Evolutionary conservation across 805 yeast genomes (phyloP), one percentile per base, ranked within the genome.

Genomic region (Metschnikowia sp.): DNA sequence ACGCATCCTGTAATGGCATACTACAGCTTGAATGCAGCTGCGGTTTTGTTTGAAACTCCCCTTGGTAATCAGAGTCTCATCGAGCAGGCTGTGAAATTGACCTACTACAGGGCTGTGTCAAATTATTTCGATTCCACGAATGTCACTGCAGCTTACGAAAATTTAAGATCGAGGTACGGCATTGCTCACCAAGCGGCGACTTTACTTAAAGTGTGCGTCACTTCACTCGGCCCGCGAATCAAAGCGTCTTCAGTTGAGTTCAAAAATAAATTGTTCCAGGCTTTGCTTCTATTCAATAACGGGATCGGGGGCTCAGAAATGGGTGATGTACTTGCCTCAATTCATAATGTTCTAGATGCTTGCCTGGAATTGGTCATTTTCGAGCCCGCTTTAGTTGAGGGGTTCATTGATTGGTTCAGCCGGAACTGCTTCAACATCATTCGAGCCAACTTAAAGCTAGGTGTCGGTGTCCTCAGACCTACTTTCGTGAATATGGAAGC

Each of bases 1-100:
- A 91, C 96, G 0, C 92, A 91, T 60, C 96, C 97, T 0, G 69
- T 80, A 1, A 90, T 94, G 13, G 91, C 88, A 60, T 76, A 79
- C 45, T 84, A 90, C 75, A 75, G 92, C 0, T 62, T 90, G 55
- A 77, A 77, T 40, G 78, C 94, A 0, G 61, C 86, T 37, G 64
- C 78, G 2, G 66, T 77, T 1, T 62, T 86, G 10, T 69, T 90
- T 30, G 81, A 79, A 34, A 79, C 77, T 32, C 82, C 83, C 42
- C 51, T 78, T 9, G 74, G 79, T 22, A 78, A 75, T 45, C 57
- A 69, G 2, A 51, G 60, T 6, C 66, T 75, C 11, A 72, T 83
- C 1, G 62, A 77, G 2, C 70, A 70, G 13, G 57, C 83, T 0
- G 45, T 72, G 39, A 54, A 50, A 9, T 54, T 53, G 10, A n/a